Percentiles rank a stretch among this genome's conserved stretches.
Conservation (phyloP, 1,284 basidiomycete species). For the Tylopilus sp. region DNA sequence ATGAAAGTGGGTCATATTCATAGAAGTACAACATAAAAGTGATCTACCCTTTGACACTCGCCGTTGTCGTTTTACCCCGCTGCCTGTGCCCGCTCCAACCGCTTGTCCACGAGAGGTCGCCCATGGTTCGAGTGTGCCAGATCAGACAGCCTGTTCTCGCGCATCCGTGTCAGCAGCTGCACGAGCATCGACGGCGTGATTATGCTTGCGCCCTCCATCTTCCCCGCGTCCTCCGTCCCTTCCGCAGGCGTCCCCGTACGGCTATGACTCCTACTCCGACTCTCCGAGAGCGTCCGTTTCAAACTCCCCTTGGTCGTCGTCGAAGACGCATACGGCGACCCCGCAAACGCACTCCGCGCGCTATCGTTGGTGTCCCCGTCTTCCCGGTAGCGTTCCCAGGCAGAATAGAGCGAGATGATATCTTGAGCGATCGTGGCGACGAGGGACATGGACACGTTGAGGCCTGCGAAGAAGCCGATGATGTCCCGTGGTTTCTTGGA, state of each 20-base stretch:
- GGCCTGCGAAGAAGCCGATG: conserved; percentile 78
- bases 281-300: conserved; percentile 23
- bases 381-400: conserved; percentile 82
- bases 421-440: conserved; percentile 89
- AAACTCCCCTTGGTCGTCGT: conserved; percentile 15
- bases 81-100: conserved; percentile 66
- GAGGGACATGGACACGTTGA: conserved; percentile 82
- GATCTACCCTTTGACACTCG: background rate
- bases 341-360: conserved; percentile 15
- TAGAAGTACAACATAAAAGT: background rate
- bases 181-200: conserved; percentile 58
- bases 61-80: conserved; percentile 47
- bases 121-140: conserved; percentile 53
- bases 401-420: conserved; percentile 83
- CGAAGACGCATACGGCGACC: conserved; percentile 20
- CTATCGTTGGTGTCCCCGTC: conserved; percentile 42
- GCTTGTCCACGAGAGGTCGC: conserved; percentile 58
- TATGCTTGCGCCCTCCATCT: conserved; percentile 19
- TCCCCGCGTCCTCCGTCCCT: conserved; percentile 14
- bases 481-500: conserved; percentile 61
- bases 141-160: conserved; percentile 64
- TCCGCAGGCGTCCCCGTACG: conserved; percentile 23
- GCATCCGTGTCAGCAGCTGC: conserved; percentile 62
- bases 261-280: conserved; percentile 28
- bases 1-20: too few species aligned